Base-by-base conservation (phyloP, 176 grass and related monocot species). In the Juncus inflexus region DNA sequence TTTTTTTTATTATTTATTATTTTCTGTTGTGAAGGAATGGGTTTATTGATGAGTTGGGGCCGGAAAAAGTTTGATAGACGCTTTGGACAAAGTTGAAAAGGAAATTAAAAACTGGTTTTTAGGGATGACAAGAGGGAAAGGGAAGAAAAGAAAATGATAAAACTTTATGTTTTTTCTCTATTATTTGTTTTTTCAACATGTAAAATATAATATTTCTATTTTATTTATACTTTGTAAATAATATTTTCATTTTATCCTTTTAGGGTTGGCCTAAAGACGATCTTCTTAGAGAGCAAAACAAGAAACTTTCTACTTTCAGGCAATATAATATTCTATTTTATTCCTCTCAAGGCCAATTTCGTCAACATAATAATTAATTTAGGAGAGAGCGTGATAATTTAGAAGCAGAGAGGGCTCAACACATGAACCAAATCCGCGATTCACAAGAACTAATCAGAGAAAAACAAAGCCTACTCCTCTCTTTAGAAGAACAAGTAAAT, bases 201-300 rank as follows among this genome's bases (percentile, higher is more conserved):
- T 10, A 15, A 55, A 62, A 61, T 60, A 36, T 6, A 42, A 62
- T 12, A 50, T 10, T 73, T 47, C 4, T 63, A 54, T 39, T 36
- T 74, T 50, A 15, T 52, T 42, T 55, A 9, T 6, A 15, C 50
- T 39, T 9, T 63, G 13, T 37, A 37, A 12, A 42, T 4, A 59
- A 49, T 59, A 38, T 63, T 69, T 50, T 81, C n/a, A 28, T 67
- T 10, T 13, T 75, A 15, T 79, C n/a, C 19, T 62, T 78, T 70
- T 69, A 99, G 94, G 88, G 81, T 38, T 99, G 94, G 94, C 87
- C 94, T 55, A 99, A 99, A 80, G 88, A 99, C 52, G 94, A 99
- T 74, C 83, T 92, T 72, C 86, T 99, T 41, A 89, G 83, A 78
- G 94, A 99, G 68, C 94, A 99, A 72, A 99, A 90, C 12, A 99